Percentiles rank a stretch among this genome's conserved stretches.
Conservation (phyloP, 2,329 filamentous ascomycete species). For the Fusarium equiseti region DNA sequence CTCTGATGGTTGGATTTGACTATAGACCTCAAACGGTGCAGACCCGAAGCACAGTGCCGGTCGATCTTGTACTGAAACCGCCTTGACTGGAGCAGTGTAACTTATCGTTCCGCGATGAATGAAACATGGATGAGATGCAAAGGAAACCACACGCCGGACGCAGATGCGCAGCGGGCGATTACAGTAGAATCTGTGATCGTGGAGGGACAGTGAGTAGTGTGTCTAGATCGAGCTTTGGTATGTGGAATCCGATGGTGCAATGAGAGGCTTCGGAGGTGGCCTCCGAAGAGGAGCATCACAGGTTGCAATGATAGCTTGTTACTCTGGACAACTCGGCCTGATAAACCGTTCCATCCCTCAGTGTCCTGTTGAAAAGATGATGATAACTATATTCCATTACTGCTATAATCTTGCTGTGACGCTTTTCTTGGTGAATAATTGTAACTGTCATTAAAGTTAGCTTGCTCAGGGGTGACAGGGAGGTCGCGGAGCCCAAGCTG, state of each 20-base stretch:
- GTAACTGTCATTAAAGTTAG: no score
- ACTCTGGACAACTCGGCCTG: no score
- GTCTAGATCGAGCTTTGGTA: no score
- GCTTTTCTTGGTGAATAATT: no score
- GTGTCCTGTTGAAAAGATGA: not conserved
- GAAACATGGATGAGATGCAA: not conserved
- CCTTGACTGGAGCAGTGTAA: not conserved
- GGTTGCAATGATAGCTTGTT: not conserved
- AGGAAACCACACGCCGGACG: not conserved
- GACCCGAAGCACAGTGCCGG: not conserved
- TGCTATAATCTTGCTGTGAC: no score
- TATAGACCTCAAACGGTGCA: not conserved
- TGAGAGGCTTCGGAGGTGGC: not conserved
- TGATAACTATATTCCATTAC: no score
- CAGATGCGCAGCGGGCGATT: not conserved
- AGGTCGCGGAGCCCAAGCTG: not conserved
- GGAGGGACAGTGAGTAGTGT: rapidly evolving
- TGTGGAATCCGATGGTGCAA: not conserved
- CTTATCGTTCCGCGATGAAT: not conserved
- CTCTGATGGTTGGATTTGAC: not conserved
- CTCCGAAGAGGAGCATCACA: not conserved
- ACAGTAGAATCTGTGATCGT: not conserved
- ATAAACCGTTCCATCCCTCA: not conserved
- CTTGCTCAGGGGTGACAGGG: not conserved
- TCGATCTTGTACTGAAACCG: not conserved